A percentile compares a stretch with the other conserved stretches of the same genome.
These are phyloP conservation scores for Yarrowia phangngaensis DNA, from an alignment of 805 yeast genomes.

Conservation along the genomic window DNA sequence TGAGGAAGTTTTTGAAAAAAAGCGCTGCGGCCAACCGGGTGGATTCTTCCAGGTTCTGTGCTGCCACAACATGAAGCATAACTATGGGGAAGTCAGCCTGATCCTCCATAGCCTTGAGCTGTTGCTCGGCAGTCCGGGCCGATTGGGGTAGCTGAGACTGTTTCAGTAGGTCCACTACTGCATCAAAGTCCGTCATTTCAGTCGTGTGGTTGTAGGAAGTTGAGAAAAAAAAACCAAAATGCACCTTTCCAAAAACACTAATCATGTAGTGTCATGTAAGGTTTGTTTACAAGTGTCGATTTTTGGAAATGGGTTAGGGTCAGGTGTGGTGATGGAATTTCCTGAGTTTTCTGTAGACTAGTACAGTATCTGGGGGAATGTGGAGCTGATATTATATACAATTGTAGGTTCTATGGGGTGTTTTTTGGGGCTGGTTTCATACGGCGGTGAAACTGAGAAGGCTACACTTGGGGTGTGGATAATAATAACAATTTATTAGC, in stretches of 20 bases:
- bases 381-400: too few relatives aligned
- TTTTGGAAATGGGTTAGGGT: slow-evolving; percentile 23
- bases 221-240: background rate
- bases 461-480: too few relatives aligned
- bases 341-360: background rate
- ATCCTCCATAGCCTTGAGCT: slow-evolving; percentile 58
- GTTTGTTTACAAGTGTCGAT: slow-evolving; percentile 25
- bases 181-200: slow-evolving; percentile 15
- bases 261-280: too few relatives aligned
- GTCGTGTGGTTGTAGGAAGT: background rate
- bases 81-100: slow-evolving; percentile 72
- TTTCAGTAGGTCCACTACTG: slow-evolving; percentile 19
- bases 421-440: too few relatives aligned
- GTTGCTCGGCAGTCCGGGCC: slow-evolving; percentile 46
- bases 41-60: slow-evolving; percentile 49
- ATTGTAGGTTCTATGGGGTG: too few relatives aligned
- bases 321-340: background rate
- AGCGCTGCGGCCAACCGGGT: slow-evolving; percentile 84
- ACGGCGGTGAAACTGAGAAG: too few relatives aligned
- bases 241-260: too few relatives aligned
- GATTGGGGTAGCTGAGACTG: slow-evolving; percentile 25
- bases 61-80: slow-evolving; percentile 72
- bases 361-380: background rate
- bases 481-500: too few relatives aligned
- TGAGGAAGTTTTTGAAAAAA: slow-evolving; percentile 82